Evolutionary conservation across 345 rosid species (phyloP).

Genomic region (Eucalyptus sp.): DNA sequence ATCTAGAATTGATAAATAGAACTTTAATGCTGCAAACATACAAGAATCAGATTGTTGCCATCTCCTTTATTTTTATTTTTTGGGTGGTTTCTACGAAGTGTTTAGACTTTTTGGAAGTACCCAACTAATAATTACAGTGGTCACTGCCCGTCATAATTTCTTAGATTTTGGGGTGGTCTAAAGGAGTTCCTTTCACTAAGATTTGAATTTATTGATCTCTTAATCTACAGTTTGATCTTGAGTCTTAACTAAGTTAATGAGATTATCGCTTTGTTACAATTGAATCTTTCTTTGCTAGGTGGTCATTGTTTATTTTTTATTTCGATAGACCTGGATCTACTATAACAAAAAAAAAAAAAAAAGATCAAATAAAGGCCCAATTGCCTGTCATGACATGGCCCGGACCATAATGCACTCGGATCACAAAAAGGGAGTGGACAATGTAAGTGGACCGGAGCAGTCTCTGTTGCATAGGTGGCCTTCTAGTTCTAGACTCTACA

Average conservation of each 20-base stretch:
- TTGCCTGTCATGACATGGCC: neutral
- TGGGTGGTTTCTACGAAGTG: too few species aligned
- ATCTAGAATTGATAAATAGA: too few species aligned
- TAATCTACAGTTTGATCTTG: too few species aligned
- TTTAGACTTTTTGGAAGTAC: too few species aligned
- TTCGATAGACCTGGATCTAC: neutral
- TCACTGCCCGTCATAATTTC: rapidly evolving
- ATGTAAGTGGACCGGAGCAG: neutral
- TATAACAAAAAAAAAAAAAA: rapidly evolving
- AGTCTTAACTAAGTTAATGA: neutral
- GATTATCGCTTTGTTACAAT: neutral
- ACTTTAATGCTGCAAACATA: too few species aligned
- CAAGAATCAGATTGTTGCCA: too few species aligned
- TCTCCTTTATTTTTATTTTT: too few species aligned
- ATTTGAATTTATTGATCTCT: too few species aligned
- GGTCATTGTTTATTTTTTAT: neutral
- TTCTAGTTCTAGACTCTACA: neutral
- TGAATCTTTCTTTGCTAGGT: rapidly evolving
- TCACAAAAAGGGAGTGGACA: neutral
- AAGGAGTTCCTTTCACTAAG: too few species aligned
- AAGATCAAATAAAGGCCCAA: neutral
- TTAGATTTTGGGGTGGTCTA: too few species aligned
- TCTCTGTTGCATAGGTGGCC: neutral
- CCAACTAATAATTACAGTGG: too few species aligned
- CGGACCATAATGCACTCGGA: neutral